phyloP scores from a whole-genome alignment of 495 filamentous ascomycete genomes.

The Thermothielavioides terrestris region DNA sequence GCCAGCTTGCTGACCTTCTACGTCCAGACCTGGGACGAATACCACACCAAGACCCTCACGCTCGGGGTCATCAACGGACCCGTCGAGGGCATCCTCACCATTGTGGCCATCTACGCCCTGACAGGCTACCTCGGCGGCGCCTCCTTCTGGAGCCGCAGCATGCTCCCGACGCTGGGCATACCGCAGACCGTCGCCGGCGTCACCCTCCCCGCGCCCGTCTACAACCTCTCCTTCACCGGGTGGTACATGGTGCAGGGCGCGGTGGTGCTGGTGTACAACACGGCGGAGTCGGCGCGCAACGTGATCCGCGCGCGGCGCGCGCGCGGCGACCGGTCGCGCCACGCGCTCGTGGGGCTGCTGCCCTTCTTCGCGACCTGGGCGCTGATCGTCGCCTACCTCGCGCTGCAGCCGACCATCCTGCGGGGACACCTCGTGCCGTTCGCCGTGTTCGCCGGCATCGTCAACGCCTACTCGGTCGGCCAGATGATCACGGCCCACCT shows the following conservation, averaged over 20 bases:
- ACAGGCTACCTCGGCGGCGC: slow-evolving; percentile 80
- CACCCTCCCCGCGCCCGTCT: slow-evolving; percentile 59
- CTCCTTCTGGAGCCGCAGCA: slow-evolving; percentile 82
- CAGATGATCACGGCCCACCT: slow-evolving; percentile 92
- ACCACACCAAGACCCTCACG: slow-evolving; percentile 92
- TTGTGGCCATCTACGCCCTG: slow-evolving; percentile 73
- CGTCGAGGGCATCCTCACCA: slow-evolving; percentile 84
- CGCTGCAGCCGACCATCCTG: slow-evolving; percentile 74
- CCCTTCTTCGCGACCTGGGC: slow-evolving; percentile 72
- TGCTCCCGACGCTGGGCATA: slow-evolving; percentile 65
- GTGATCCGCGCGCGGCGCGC: slow-evolving; percentile 71
- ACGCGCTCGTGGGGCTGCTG: slow-evolving; percentile 69
- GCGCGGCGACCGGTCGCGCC: slow-evolving; percentile 57
- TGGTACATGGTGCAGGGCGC: slow-evolving; percentile 93
- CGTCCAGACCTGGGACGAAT: slow-evolving; percentile 98
- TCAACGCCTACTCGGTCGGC: slow-evolving; percentile 91
- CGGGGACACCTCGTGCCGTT: slow-evolving; percentile 79
- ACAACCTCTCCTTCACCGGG: slow-evolving; percentile 73
- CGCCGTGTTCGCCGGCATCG: slow-evolving; percentile 70
- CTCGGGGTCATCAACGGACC: slow-evolving; percentile 89
- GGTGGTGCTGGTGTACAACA: slow-evolving; percentile 76
- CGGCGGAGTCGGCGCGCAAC: slow-evolving; percentile 61
- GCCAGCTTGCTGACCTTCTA: slow-evolving; percentile 77
- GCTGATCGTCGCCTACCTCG: slow-evolving; percentile 67
- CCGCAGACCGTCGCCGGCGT: slow-evolving; percentile 44